These are phyloP conservation scores for Verruconis gallopava DNA, from an alignment of 2,329 filamentous ascomycete genomes.

Conservation along the genomic window DNA sequence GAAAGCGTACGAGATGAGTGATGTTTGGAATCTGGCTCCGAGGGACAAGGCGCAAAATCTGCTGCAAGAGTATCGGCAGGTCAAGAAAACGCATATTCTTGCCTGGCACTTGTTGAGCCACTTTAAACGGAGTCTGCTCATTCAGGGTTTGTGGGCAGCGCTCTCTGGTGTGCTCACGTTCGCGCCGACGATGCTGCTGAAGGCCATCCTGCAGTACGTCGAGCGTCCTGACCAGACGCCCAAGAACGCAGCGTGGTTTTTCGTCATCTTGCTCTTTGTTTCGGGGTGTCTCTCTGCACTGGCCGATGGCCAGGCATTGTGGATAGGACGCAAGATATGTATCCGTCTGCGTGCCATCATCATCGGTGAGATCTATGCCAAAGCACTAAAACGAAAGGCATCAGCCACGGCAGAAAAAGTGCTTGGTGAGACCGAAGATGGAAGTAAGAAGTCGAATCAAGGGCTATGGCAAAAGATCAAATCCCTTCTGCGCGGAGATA, in stretches of 20 bases:
- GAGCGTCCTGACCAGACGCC: conserved; percentile 66
- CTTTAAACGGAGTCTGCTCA: conserved; percentile 63
- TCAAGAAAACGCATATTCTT: conserved; percentile 69
- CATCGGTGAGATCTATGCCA: conserved; percentile 93
- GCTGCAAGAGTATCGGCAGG: conserved; percentile 68
- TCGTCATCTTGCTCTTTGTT: conserved; percentile 78
- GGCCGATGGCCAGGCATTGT: conserved; percentile 74
- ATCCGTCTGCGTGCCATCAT: conserved; percentile 89
- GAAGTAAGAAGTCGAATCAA: conserved; percentile 29
- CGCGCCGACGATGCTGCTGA: conserved; percentile 78
- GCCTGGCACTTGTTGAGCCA: conserved; percentile 71
- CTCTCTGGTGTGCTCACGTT: conserved; percentile 77
- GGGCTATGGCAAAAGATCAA: conserved; percentile 34
- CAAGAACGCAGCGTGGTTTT: conserved; percentile 85
- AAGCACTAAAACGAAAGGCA: conserved; percentile 82
- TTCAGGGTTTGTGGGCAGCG: conserved; percentile 69
- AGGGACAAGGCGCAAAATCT: conserved; percentile 78
- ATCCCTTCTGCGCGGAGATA: conserved; percentile 48
- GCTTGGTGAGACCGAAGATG: conserved; percentile 46
- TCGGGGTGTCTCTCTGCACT: conserved; percentile 72
- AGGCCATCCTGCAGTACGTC: conserved; percentile 87
- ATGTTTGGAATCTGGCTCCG: conserved; percentile 84
- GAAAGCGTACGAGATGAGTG: conserved; percentile 64
- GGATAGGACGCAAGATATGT: conserved; percentile 88
- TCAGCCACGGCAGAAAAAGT: conserved; percentile 61